phyloP scores from a whole-genome alignment of 192 early-diverging fungal genomes.

The Jimgerdemannia flammicorona region DNA sequence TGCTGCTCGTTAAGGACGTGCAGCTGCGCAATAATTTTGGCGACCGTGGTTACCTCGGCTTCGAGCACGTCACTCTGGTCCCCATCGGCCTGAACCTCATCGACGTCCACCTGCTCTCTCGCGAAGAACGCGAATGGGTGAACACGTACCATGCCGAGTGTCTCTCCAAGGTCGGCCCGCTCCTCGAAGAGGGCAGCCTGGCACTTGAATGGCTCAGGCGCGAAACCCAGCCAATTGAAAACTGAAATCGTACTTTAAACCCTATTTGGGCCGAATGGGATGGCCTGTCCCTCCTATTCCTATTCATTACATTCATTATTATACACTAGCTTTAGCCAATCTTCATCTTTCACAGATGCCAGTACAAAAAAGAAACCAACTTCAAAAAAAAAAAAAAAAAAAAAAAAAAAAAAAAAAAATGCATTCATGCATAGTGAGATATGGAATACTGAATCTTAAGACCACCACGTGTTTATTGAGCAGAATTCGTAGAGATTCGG shows the following conservation, averaged over 20 bases:
- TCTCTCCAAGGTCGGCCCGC: conserved; percentile 74
- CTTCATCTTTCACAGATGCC: too few species aligned
- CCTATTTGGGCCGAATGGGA: neutral
- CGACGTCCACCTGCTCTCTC: conserved; percentile 60
- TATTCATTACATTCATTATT: neutral
- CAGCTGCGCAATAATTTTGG: conserved; percentile 84
- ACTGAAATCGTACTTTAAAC: neutral
- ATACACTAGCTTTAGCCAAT: neutral
- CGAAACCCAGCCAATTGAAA: conserved; percentile 72
- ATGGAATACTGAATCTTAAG: too few species aligned
- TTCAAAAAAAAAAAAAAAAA: too few species aligned
- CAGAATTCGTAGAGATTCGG: too few species aligned
- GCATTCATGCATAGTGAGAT: too few species aligned
- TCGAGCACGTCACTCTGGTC: conserved; percentile 88
- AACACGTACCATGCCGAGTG: conserved; percentile 80
- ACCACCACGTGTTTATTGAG: too few species aligned
- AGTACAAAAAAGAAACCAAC: too few species aligned
- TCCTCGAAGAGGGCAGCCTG: conserved; percentile 60
- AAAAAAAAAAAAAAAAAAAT: too few species aligned
- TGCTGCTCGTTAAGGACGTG: conserved; percentile 73
- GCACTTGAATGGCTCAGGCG: conserved; percentile 81
- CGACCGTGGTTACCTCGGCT: conserved; percentile 74
- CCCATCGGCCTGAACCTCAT: conserved; percentile 89
- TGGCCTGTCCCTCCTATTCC: neutral
- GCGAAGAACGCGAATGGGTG: conserved; percentile 81